Evolutionary conservation across 148 eudicot genomes (phyloP).

Genomic region (Arbutus unedo): DNA sequence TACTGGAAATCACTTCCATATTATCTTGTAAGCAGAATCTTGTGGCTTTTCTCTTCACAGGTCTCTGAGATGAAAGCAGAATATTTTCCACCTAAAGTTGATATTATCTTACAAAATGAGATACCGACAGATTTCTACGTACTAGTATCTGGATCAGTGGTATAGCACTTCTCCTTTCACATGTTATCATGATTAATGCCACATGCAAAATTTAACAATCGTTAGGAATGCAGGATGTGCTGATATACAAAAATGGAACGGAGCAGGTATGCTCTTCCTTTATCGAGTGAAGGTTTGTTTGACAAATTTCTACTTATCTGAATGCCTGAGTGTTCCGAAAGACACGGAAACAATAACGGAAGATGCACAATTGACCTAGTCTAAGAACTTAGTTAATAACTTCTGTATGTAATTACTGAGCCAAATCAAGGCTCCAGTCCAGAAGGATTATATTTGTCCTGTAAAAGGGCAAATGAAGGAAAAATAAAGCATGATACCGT

Average conservation of each 20-base stretch:
- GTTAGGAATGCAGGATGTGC: conserved; percentile 45
- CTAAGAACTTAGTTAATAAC: background rate
- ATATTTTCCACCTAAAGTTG: conserved; percentile 60
- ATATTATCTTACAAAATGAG: conserved; percentile 54
- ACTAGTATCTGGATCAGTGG: conserved; percentile 56
- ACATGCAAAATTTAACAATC: conserved; percentile 14
- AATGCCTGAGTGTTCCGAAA: background rate
- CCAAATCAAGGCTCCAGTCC: background rate
- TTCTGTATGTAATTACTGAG: background rate
- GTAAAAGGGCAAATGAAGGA: background rate
- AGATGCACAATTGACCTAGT: background rate
- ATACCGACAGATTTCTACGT: conserved; percentile 56
- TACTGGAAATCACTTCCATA: background rate
- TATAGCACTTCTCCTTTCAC: conserved; percentile 21
- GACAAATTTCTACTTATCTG: background rate
- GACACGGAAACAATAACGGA: background rate
- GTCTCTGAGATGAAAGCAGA: conserved; percentile 58
- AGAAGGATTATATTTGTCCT: background rate
- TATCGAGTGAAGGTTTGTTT: background rate
- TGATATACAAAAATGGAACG: conserved; percentile 33
- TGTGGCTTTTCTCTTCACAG: conserved; percentile 23
- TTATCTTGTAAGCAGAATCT: background rate
- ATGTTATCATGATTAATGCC: background rate
- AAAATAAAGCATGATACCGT: background rate
- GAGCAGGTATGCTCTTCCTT: conserved; percentile 35